phyloP scores from a whole-genome alignment of 2,329 filamentous ascomycete genomes.

The Akanthomyces dipterigenus region DNA sequence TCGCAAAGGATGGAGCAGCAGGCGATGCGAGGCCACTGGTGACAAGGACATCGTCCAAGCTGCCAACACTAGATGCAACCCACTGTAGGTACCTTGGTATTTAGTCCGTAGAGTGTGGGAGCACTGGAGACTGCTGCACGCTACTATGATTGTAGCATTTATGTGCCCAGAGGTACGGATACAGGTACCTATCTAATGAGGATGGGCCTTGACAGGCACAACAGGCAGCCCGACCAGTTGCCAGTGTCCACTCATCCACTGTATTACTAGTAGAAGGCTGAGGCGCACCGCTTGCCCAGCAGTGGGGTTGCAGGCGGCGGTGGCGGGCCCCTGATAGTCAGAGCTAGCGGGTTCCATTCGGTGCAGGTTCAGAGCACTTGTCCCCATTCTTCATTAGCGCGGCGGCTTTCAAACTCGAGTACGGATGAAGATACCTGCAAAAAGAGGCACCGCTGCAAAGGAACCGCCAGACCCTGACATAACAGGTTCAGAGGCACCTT shows the following conservation, averaged over 20 bases:
- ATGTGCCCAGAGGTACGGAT: too few relatives aligned
- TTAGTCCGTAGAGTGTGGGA: not conserved
- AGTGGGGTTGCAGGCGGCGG: not conserved
- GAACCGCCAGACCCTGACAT: not conserved
- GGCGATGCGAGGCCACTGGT: not conserved
- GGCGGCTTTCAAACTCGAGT: not conserved
- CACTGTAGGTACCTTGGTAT: too few relatives aligned
- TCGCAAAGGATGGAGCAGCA: not conserved
- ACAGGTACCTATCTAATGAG: too few relatives aligned
- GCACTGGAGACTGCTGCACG: not conserved
- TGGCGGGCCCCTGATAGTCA: constrained; percentile 4
- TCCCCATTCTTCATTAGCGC: not conserved
- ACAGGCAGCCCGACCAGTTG: too few relatives aligned
- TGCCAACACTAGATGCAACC: not conserved
- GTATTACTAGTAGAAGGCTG: not conserved
- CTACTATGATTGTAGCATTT: too few relatives aligned
- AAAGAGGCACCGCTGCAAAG: not conserved
- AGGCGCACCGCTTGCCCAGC: not conserved
- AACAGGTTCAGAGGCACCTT: not conserved
- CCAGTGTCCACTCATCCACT: not conserved
- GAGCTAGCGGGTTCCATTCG: not conserved
- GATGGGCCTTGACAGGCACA: too few relatives aligned
- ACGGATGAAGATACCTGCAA: not conserved
- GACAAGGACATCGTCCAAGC: not conserved
- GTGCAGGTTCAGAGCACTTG: not conserved